A percentile compares a stretch with the other conserved stretches of the same genome.
Conservation (phyloP, 1,284 basidiomycete genomes). For the Ganoderma sp. region DNA sequence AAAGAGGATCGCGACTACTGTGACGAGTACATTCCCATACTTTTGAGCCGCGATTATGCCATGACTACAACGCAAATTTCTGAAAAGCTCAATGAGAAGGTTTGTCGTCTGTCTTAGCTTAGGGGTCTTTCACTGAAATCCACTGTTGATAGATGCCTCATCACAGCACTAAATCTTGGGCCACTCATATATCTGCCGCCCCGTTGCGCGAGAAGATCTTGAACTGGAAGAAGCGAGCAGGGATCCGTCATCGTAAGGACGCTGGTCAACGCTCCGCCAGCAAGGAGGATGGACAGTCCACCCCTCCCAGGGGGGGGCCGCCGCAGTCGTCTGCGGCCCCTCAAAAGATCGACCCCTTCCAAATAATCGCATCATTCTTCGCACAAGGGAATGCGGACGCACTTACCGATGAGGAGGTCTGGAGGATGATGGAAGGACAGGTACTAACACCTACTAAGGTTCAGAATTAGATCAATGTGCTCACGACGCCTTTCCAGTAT, state of each 20-base stretch:
- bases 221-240: constrained; percentile 40
- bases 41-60: constrained; percentile 47
- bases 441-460: constrained; percentile 25
- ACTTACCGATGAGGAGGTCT: constrained; percentile 54
- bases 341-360: constrained; percentile 46
- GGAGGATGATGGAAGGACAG: constrained; percentile 43
- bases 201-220: constrained; percentile 16
- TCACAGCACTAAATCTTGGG: constrained; percentile 51
- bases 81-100: constrained; percentile 47
- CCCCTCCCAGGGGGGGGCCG: background rate
- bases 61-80: constrained; percentile 42
- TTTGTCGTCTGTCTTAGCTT: constrained; percentile 32
- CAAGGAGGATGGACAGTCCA: background rate
- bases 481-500: constrained; percentile 43
- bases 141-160: constrained; percentile 50
- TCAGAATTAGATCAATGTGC: background rate
- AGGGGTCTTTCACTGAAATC: background rate
- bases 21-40: constrained; percentile 40
- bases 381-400: constrained; percentile 52
- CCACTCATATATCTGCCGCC: constrained; percentile 8
- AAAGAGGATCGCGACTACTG: constrained; percentile 53
- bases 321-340: background rate
- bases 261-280: background rate
- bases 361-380: constrained; percentile 58
- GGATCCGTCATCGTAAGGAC: constrained; percentile 45